A percentile compares a stretch with the other conserved stretches of the same genome.
These are phyloP conservation scores for Phytophthora ohioensis DNA, from an alignment of 352 stramenopile genomes.

Conservation along the genomic window DNA sequence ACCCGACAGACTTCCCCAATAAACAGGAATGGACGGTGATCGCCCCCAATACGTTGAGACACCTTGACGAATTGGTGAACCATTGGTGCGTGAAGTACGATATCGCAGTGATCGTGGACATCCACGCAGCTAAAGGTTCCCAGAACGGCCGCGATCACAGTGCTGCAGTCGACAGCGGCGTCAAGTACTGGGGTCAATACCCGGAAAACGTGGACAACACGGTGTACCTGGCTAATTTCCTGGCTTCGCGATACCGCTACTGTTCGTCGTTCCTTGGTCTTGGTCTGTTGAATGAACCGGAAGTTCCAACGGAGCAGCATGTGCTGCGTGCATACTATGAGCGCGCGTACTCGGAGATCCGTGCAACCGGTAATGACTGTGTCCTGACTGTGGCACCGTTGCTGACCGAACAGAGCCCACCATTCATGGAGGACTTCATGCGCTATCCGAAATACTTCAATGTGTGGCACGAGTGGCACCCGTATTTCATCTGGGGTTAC, in stretches of 20 bases:
- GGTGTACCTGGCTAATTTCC: conserved; percentile 57
- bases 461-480: conserved; percentile 90
- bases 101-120: conserved; percentile 78
- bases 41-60: conserved; percentile 47
- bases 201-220: conserved; percentile 77
- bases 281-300: conserved; percentile 79
- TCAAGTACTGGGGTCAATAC: conserved; percentile 65
- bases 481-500: conserved; percentile 90
- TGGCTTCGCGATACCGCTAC: conserved; percentile 74
- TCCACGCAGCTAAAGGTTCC: conserved; percentile 84
- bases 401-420: conserved; percentile 63
- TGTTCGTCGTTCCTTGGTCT: conserved; percentile 81
- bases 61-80: conserved; percentile 62
- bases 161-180: conserved; percentile 53
- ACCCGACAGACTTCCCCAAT: conserved; percentile 62
- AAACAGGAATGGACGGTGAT: conserved; percentile 61
- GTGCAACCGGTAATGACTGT: conserved; percentile 72
- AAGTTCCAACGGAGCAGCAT: conserved; percentile 53
- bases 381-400: conserved; percentile 72
- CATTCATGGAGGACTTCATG: conserved; percentile 73
- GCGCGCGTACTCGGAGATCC: conserved; percentile 73
- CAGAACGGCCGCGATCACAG: conserved; percentile 87
- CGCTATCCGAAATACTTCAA: conserved; percentile 66
- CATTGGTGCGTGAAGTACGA: conserved; percentile 57
- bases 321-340: conserved; percentile 83